Percentiles rank a stretch among this genome's conserved stretches.
Conservation (phyloP, 352 stramenopile species). For the Phytophthora pisi region DNA sequence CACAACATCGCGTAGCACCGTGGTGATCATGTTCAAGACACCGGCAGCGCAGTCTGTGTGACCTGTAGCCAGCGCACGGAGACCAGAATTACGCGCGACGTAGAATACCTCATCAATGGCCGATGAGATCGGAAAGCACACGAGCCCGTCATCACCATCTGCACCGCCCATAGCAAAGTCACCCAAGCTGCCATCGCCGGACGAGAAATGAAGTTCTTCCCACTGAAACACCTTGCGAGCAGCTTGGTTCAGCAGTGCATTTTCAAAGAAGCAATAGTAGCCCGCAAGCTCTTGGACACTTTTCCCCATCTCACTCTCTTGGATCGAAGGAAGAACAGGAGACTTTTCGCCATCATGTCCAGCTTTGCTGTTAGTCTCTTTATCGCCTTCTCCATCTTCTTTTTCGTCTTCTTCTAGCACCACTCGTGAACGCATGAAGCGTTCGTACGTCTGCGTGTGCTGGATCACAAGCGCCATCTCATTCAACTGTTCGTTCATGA, state of each 20-base stretch:
- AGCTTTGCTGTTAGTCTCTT: not conserved
- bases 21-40: conserved; percentile 89
- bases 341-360: conserved; percentile 6
- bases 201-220: conserved; percentile 81
- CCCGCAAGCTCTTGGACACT: conserved; percentile 84
- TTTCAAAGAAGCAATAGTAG: conserved; percentile 90
- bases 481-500: conserved; percentile 87
- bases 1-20: conserved; percentile 74
- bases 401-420: conserved; percentile 17
- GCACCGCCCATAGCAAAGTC: conserved; percentile 10
- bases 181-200: conserved; percentile 17
- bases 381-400: not conserved
- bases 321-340: conserved; percentile 54
- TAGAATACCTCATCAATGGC: conserved; percentile 91
- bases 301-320: conserved; percentile 80
- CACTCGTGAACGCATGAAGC: conserved; percentile 83
- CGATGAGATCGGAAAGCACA: conserved; percentile 80
- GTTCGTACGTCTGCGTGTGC: conserved; percentile 89
- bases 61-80: conserved; percentile 81
- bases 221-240: conserved; percentile 85
- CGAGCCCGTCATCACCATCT: conserved; percentile 33
- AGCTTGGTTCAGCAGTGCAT: conserved; percentile 76
- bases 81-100: conserved; percentile 78
- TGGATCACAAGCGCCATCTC: conserved; percentile 88
- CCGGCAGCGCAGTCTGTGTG: conserved; percentile 83